Evolutionary conservation across 345 rosid species (phyloP), one percentile per base, ranked within the genome.

Genomic region (Dipteronia dyeriana): DNA sequence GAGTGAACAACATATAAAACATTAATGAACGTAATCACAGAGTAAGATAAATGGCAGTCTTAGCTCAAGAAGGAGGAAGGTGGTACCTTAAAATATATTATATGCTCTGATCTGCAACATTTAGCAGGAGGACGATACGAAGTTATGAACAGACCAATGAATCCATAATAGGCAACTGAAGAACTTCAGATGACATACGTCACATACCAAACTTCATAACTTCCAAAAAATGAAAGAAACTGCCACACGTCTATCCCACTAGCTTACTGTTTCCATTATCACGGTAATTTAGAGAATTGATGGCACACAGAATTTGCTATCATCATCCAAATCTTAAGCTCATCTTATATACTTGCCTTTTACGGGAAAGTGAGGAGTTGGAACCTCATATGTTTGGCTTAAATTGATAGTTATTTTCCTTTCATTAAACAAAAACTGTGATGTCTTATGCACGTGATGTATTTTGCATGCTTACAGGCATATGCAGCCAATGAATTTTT

Each of bases 31-130:
- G 5, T n/a, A n/a, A 19, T 39, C 57, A 4, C 56, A 31, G 16
- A 11, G 51, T 62, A 64, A 38, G 73, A 43, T 22, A 7, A 10
- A 26, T 70, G 41, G 43, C 9, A 26, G 20, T 25, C 68, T 51
- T 19, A 57, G 16, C 16, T 68, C 9, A 19, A 2, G 54, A 16
- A 65, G 61, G 63, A 34, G 53, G 75, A 75, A 41, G 45, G 17
- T 59, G 57, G 47, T 83, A 85, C 88, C 88, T 74, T 78, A 70
- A 66, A 62, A 68, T 74, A 47, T 19, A 26, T 80, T 53, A 73
- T 67, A 60, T 67, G 71, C 70, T 75, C 51, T 60, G 79, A 73
- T 56, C 71, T 66, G 67, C 66, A 72, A 31, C 73, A 22, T 74
- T 59, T 68, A 63, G 75, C 77, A 61, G 34, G 74, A 71, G 3